Percentiles rank a stretch among this genome's conserved stretches.
These are phyloP conservation scores for Leccinum ponderosum DNA, from an alignment of 1,284 basidiomycete species.

Conservation along the genomic window DNA sequence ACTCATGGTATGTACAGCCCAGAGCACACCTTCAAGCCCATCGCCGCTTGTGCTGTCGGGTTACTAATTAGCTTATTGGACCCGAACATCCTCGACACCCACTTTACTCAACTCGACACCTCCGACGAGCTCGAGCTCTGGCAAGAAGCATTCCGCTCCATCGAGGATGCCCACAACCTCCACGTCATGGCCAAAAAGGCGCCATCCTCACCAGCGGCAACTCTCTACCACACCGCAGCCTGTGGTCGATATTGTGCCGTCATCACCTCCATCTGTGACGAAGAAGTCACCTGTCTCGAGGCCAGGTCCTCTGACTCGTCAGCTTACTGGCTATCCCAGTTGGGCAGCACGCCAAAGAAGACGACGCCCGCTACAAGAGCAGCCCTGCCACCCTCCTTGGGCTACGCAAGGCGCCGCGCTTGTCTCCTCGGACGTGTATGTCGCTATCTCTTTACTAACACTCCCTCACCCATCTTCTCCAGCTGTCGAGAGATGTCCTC, in stretches of 20 bases:
- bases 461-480: neutral
- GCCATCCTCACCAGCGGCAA: slow-evolving; percentile 94
- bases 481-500: slow-evolving; percentile 85
- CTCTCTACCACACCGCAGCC: slow-evolving; percentile 94
- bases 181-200: slow-evolving; percentile 92
- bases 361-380: slow-evolving; percentile 75
- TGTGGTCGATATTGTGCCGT: slow-evolving; percentile 87
- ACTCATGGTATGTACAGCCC: too few species aligned
- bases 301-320: slow-evolving; percentile 80
- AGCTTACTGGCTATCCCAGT: slow-evolving; percentile 95
- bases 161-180: slow-evolving; percentile 98
- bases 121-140: slow-evolving; percentile 98
- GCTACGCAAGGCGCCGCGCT: slow-evolving; percentile 54
- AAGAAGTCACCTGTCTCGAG: slow-evolving; percentile 81
- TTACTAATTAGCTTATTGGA: slow-evolving; percentile 88
- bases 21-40: too few species aligned
- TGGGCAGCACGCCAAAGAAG: slow-evolving; percentile 66
- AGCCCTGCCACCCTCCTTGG: slow-evolving; percentile 41
- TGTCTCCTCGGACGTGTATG: slow-evolving; percentile 85
- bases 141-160: slow-evolving; percentile 99
- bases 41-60: too few species aligned
- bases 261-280: slow-evolving; percentile 67
- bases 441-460: slow-evolving; percentile 14
- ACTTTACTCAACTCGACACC: slow-evolving; percentile 97
- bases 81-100: slow-evolving; percentile 95